Percentiles rank a stretch among this genome's conserved stretches.
phyloP scores from a whole-genome alignment of 208 protist genomes.

The Balamuthia mandrillaris region DNA sequence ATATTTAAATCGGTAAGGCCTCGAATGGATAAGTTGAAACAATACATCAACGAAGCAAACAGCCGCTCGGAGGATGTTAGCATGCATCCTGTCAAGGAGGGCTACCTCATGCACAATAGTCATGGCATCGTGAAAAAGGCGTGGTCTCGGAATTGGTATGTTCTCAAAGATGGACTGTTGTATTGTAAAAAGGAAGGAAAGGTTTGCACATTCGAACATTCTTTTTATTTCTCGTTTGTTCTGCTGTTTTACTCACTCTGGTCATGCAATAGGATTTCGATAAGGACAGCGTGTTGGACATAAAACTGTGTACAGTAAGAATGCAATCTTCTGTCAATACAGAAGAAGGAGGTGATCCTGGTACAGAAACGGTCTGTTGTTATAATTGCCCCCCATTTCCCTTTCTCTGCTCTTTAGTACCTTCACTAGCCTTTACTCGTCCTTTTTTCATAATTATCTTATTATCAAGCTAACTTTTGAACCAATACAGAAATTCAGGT shows the following conservation, averaged over 20 bases:
- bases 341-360: too few relatives aligned
- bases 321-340: not conserved
- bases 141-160: constrained; percentile 7
- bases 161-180: constrained; percentile 9
- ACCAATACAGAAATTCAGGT: not conserved
- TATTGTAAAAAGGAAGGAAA: constrained; percentile 31
- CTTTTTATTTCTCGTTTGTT: too few relatives aligned
- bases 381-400: too few relatives aligned
- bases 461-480: too few relatives aligned
- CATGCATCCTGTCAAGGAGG: not conserved
- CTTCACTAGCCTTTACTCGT: too few relatives aligned
- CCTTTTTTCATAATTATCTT: too few relatives aligned
- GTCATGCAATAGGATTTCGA: constrained; percentile 14
- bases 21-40: constrained; percentile 8
- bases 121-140: not conserved
- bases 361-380: too few relatives aligned
- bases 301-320: not conserved
- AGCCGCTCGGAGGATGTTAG: not conserved
- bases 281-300: constrained; percentile 19
- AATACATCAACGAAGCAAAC: not conserved
- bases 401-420: too few relatives aligned
- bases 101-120: not conserved
- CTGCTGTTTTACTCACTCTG: too few relatives aligned
- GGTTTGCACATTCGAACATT: too few relatives aligned
- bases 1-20: constrained; percentile 11